Conservation (phyloP, 345 rosid genomes). For the Garcia nutans region DNA sequence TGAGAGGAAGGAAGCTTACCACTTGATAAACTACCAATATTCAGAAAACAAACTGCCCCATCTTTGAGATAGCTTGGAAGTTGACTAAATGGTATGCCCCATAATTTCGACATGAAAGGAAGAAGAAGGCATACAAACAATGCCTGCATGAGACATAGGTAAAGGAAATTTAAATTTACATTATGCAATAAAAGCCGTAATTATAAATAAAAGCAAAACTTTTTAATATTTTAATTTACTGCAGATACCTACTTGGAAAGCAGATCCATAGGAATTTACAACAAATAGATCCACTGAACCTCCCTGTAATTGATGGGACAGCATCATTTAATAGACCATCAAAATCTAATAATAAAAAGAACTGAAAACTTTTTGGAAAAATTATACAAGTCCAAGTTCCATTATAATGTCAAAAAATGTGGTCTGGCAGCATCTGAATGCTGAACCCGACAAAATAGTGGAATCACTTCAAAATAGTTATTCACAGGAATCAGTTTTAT, state of each 20-base stretch:
- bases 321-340: slow-evolving; percentile 7
- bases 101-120: slow-evolving; percentile 87
- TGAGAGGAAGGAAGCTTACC: slow-evolving; percentile 48
- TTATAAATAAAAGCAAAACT: neutral
- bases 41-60: slow-evolving; percentile 89
- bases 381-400: no score
- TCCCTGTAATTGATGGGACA: slow-evolving; percentile 51
- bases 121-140: slow-evolving; percentile 73
- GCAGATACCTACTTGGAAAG: slow-evolving; percentile 67
- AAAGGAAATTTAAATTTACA: slow-evolving; percentile 18
- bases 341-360: neutral
- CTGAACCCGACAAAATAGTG: neutral
- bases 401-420: neutral
- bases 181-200: neutral
- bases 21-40: slow-evolving; percentile 55
- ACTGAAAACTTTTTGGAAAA: no score
- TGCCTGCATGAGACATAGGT: slow-evolving; percentile 49
- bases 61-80: slow-evolving; percentile 84
- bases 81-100: slow-evolving; percentile 90
- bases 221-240: slow-evolving; percentile 3
- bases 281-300: slow-evolving; percentile 85
- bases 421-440: slow-evolving; percentile 2
- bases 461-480: neutral
- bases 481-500: neutral
- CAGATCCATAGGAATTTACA: slow-evolving; percentile 87